Conservation (phyloP, 495 filamentous ascomycete genomes). For the Trichoderma orchidacearum region DNA sequence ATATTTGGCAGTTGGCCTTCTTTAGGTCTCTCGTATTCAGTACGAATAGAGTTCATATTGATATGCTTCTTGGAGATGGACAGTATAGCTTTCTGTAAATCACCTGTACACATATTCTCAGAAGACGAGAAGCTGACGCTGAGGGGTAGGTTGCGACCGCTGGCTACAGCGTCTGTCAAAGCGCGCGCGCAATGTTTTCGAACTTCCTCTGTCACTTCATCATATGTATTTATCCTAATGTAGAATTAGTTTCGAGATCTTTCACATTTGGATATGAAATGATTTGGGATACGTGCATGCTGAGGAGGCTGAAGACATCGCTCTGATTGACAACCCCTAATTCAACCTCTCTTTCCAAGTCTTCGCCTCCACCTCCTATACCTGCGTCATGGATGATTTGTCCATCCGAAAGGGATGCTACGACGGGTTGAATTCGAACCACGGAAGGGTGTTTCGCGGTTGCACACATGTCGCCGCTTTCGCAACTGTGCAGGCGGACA, state of each 20-base stretch:
- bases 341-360: slow-evolving; percentile 51
- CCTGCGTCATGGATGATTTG: slow-evolving; percentile 57
- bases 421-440: slow-evolving; percentile 68
- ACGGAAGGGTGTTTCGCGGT: slow-evolving; percentile 39
- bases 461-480: slow-evolving; percentile 52
- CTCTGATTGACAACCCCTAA: slow-evolving; percentile 39
- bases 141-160: slow-evolving; percentile 19
- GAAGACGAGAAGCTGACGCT: slow-evolving; percentile 13
- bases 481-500: slow-evolving; percentile 80
- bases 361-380: slow-evolving; percentile 66
- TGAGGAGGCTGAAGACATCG: slow-evolving; percentile 30
- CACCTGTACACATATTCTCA: slow-evolving; percentile 10
- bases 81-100: slow-evolving; percentile 11
- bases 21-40: neutral
- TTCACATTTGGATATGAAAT: too few species aligned
- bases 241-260: neutral
- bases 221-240: slow-evolving; percentile 9
- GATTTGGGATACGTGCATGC: slow-evolving; percentile 21
- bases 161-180: slow-evolving; percentile 11
- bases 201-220: slow-evolving; percentile 10
- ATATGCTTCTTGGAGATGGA: slow-evolving; percentile 14
- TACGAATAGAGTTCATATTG: neutral
- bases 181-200: slow-evolving; percentile 11
- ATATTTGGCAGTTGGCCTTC: slow-evolving; percentile 17
- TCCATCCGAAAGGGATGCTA: slow-evolving; percentile 42